phyloP scores from a whole-genome alignment of 164 flowering plant species.

The Buxus sempervirens region DNA sequence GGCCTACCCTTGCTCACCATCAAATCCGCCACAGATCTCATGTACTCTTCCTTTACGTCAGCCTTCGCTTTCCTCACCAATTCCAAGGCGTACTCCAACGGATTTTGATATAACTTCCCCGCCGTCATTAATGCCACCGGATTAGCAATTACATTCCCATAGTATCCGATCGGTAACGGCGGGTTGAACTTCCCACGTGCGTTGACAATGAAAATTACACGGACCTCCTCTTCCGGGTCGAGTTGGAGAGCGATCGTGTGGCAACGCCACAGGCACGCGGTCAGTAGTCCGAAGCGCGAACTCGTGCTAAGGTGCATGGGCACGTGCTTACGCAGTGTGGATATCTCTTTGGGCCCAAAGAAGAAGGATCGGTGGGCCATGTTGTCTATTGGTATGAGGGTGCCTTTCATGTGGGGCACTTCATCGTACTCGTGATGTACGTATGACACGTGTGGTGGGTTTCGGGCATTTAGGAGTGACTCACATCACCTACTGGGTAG shows the following conservation, averaged over 20 bases:
- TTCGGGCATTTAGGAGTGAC: too few relatives aligned
- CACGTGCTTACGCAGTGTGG: slow-evolving; percentile 13
- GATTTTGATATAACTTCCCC: slow-evolving; percentile 13
- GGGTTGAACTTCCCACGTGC: too few relatives aligned
- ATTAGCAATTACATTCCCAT: slow-evolving; percentile 11
- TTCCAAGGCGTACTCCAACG: too few relatives aligned
- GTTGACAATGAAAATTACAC: slow-evolving; percentile 18
- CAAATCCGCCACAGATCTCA: too few relatives aligned
- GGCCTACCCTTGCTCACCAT: too few relatives aligned
- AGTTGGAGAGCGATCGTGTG: too few relatives aligned
- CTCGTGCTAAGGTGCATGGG: too few relatives aligned
- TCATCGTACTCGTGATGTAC: slow-evolving; percentile 26
- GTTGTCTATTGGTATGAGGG: slow-evolving; percentile 7
- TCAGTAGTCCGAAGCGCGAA: slow-evolving; percentile 27
- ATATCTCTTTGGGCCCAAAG: too few relatives aligned
- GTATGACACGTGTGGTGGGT: too few relatives aligned
- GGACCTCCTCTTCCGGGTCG: slow-evolving; percentile 25
- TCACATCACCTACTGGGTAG: too few relatives aligned
- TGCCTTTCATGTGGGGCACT: slow-evolving; percentile 7
- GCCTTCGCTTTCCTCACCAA: slow-evolving; percentile 25
- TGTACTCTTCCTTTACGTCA: slow-evolving; percentile 23
- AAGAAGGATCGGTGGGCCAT: too few relatives aligned
- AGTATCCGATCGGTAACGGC: too few relatives aligned
- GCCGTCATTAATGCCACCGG: slow-evolving; percentile 19
- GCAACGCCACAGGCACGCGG: slow-evolving; percentile 31